Percentiles rank a stretch among this genome's conserved stretches.
Conservation (phyloP, 176 grass and related monocot genomes). For the Carex scoparia region DNA sequence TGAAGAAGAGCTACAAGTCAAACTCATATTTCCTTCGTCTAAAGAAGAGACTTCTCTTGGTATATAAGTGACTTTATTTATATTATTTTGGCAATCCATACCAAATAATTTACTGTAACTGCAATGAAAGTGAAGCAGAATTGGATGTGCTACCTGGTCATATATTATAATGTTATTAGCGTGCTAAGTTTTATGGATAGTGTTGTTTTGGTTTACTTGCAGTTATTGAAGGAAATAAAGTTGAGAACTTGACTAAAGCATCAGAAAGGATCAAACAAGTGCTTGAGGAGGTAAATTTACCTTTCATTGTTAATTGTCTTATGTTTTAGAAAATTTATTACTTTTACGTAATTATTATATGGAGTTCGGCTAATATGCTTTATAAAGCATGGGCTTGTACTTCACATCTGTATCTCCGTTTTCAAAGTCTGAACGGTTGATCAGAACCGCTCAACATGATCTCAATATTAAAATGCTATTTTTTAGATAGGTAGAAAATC, state of each 20-base stretch:
- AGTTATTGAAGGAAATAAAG: conserved; percentile 53
- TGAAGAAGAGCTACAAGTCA: conserved; percentile 63
- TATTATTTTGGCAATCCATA: not conserved
- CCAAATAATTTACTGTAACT: not conserved
- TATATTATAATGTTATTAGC: not conserved
- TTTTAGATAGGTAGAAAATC: too few relatives aligned
- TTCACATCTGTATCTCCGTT: too few relatives aligned
- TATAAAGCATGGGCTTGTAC: too few relatives aligned
- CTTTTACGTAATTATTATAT: not conserved
- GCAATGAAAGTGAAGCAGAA: not conserved
- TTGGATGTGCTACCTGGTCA: not conserved
- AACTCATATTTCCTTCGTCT: conserved; percentile 62
- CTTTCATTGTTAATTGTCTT: not conserved
- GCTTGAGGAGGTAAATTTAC: conserved; percentile 51
- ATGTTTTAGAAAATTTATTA: not conserved
- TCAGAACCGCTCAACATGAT: too few relatives aligned
- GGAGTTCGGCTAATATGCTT: too few relatives aligned
- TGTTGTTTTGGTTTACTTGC: conserved; percentile 14
- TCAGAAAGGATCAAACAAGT: conserved; percentile 59
- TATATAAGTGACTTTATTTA: conserved; percentile 21
- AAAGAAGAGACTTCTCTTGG: conserved; percentile 51
- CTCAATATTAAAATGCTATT: too few relatives aligned
- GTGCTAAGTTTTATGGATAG: not conserved
- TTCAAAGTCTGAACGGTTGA: too few relatives aligned
- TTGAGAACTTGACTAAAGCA: conserved; percentile 62